phyloP scores from a whole-genome alignment of 768 basidiomycete species.

The Boletellus sp. region DNA sequence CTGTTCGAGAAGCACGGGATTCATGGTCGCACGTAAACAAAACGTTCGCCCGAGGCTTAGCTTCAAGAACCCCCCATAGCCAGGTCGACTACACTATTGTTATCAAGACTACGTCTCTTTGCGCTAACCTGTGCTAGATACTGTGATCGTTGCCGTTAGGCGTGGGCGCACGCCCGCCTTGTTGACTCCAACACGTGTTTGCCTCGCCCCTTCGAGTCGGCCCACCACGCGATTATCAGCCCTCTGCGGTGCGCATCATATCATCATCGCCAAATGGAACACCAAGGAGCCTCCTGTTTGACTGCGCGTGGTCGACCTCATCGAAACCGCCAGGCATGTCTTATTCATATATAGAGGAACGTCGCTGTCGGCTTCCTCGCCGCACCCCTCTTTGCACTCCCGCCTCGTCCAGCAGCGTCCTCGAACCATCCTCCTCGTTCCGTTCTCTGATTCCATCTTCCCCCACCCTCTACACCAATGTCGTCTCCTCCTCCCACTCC shows the following conservation, averaged over 20 bases:
- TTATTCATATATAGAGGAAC: slow-evolving; percentile 28
- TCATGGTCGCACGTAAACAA: neutral
- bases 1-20: neutral
- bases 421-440: slow-evolving; percentile 2
- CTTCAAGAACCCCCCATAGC: neutral
- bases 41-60: neutral
- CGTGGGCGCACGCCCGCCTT: slow-evolving; percentile 13
- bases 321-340: slow-evolving; percentile 35
- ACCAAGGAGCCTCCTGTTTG: slow-evolving; percentile 22
- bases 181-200: slow-evolving; percentile 27
- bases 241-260: slow-evolving; percentile 31
- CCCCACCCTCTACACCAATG: slow-evolving; percentile 22
- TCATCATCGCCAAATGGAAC: slow-evolving; percentile 22
- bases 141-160: slow-evolving; percentile 8
- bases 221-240: slow-evolving; percentile 36
- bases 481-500: slow-evolving; percentile 29
- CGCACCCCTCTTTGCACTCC: slow-evolving; percentile 20
- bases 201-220: slow-evolving; percentile 26
- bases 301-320: slow-evolving; percentile 30
- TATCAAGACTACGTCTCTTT: slow-evolving; percentile 2
- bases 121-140: slow-evolving; percentile 14
- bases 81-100: slow-evolving; percentile 1
- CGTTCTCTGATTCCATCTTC: slow-evolving; percentile 8
- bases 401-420: slow-evolving; percentile 12
- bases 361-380: slow-evolving; percentile 18